Conservation (phyloP, 345 rosid genomes). For the Ceriops tagal region DNA sequence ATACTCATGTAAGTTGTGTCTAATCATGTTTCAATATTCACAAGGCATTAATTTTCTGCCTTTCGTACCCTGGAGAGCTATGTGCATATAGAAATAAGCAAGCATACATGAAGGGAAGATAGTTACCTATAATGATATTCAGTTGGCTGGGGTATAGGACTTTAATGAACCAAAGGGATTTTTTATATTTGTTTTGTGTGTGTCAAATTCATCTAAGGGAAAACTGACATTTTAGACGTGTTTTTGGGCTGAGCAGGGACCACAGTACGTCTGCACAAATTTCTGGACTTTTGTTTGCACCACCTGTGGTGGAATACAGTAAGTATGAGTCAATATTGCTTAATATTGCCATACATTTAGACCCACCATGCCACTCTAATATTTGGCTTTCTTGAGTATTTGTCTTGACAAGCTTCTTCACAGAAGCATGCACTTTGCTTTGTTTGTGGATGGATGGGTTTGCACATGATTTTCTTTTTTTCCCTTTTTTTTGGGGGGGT, state of each 20-base stretch:
- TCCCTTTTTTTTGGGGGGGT: neutral
- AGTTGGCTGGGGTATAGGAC: no score
- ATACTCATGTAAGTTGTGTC: no score
- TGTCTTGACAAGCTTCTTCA: neutral
- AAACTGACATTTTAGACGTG: neutral
- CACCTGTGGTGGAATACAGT: conserved; percentile 94
- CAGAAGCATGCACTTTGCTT: neutral
- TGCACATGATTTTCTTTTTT: no score
- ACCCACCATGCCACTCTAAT: neutral
- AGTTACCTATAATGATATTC: no score
- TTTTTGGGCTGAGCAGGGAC: conserved; percentile 59
- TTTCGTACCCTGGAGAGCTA: no score
- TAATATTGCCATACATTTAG: neutral
- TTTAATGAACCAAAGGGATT: no score
- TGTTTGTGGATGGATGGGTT: neutral
- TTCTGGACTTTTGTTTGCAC: conserved; percentile 98
- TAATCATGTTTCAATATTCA: no score
- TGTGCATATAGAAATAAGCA: no score
- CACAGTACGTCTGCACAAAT: conserved; percentile 94
- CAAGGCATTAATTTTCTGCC: no score
- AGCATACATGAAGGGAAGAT: no score
- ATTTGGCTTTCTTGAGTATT: neutral
- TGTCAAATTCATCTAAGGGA: no score
- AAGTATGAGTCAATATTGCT: conserved; percentile 2
- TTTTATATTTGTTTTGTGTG: no score